Base-by-base conservation (phyloP, 352 stramenopile genomes). In the Globisporangium takayamanum region DNA sequence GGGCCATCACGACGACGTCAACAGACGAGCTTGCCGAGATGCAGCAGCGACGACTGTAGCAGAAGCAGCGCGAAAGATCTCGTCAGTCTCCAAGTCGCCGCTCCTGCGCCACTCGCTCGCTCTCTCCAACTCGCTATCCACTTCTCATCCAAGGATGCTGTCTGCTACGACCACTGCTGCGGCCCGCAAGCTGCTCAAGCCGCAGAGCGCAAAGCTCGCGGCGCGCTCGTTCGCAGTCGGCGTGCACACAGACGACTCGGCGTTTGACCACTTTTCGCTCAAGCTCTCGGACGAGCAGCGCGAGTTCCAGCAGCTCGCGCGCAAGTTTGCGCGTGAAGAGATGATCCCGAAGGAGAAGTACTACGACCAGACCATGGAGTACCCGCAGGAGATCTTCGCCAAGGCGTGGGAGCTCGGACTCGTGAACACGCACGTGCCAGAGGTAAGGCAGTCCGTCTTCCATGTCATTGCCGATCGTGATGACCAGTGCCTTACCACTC, bases 391-490 rank as follows among this genome's bases (percentile, higher is more conserved):
- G 55, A 84, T 95, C 65, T 95, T 96, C 63, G 66, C 70, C 48
- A 95, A 96, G 73, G 88, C 88, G 10, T 94, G 85, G 84, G 87
- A 96, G 61, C 70, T 97, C 3, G 89, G 89, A 0, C 74, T 97
- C 37, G 69, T 92, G 20, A 97, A 97, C 72, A 79, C 83, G 55
- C 88, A 97, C 69, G 72, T 97, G 25, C 82, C 84, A 0, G 83
- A 92, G 55, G 55, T 60, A 33, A 8, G 53, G 22, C 22, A 22
- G 22, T 22, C 22, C 22, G 22, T 22, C 22, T 22, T 22, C 22
- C 22, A 22, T 22, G 22, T 22, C 22, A 22, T 22, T 22, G 22
- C 22, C 22, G 22, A 22, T 22, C 22, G 22, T 0, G 22, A 22
- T 22, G 22, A 22, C 22, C 22, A 22, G 22, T 22, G 22, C 22